Conservation (phyloP, 176 grass and related monocot genomes). For the Hsuehochloa calcarea region DNA sequence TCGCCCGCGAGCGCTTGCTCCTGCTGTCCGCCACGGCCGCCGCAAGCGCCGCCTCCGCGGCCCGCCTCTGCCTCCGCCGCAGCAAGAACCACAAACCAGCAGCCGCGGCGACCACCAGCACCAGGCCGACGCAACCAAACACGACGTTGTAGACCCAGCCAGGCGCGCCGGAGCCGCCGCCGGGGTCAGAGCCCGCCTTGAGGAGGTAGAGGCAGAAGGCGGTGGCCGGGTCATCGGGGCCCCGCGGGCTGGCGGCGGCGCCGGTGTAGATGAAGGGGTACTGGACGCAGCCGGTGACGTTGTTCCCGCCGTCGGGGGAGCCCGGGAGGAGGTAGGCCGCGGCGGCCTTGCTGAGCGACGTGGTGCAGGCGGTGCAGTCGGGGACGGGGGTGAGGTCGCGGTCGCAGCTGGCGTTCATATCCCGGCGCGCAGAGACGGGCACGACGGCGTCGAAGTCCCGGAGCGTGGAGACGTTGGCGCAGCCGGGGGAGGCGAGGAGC, state of each 20-base stretch:
- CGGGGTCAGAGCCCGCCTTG: conserved; percentile 5
- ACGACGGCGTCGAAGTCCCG: conserved; percentile 50
- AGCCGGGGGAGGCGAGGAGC: conserved; percentile 47
- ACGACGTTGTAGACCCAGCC: conserved; percentile 55
- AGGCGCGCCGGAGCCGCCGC: background rate
- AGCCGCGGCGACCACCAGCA: conserved; percentile 23
- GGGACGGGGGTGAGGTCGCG: conserved; percentile 45
- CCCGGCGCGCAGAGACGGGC: conserved; percentile 30
- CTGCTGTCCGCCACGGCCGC: conserved; percentile 21
- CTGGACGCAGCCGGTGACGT: conserved; percentile 59
- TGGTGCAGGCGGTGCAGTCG: conserved; percentile 66
- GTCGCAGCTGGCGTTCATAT: conserved; percentile 61
- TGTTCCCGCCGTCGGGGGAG: conserved; percentile 16
- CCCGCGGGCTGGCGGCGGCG: conserved; percentile 43
- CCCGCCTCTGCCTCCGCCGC: background rate
- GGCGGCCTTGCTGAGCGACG: conserved; percentile 54
- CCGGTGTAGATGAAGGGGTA: conserved; percentile 80
- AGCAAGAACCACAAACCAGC: conserved; percentile 28
- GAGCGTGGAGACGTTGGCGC: conserved; percentile 64
- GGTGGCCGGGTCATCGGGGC: conserved; percentile 43
- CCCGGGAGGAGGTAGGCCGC: conserved; percentile 52
- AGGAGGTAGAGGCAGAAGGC: conserved; percentile 77
- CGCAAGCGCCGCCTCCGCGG: background rate
- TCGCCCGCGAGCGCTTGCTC: conserved; percentile 52
- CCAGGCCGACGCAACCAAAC: conserved; percentile 29